Conservation (phyloP, 352 stramenopile species). For the Phytophthora kernoviae region DNA sequence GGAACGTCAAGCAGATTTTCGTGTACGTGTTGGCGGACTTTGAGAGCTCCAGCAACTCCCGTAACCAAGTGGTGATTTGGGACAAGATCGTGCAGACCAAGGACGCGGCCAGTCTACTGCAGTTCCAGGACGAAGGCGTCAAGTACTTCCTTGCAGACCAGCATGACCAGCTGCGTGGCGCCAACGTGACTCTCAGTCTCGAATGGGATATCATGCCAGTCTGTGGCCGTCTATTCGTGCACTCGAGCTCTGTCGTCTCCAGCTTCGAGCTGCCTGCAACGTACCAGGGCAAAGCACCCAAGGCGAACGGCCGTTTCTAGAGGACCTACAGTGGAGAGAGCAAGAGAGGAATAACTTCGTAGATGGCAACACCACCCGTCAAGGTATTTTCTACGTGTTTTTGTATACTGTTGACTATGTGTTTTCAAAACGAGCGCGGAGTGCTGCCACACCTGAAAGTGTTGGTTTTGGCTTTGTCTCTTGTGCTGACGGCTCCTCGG, state of each 20-base stretch:
- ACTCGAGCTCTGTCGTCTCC: constrained; percentile 48
- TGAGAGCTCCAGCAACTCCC: constrained; percentile 57
- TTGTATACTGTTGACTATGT: constrained; percentile 28
- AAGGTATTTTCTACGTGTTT: constrained; percentile 5
- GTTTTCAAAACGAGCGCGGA: constrained; percentile 80
- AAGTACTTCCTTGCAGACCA: constrained; percentile 88
- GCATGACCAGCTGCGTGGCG: constrained; percentile 72
- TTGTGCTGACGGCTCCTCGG: constrained; percentile 12
- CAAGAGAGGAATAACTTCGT: constrained; percentile 2
- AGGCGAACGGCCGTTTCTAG: constrained; percentile 39
- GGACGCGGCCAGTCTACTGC: constrained; percentile 48
- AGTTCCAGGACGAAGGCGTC: constrained; percentile 68
- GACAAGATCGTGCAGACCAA: constrained; percentile 83
- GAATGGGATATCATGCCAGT: constrained; percentile 90
- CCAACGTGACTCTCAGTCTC: constrained; percentile 81
- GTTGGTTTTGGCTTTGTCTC: constrained; percentile 30
- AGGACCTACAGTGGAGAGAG: not conserved
- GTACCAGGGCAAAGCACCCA: constrained; percentile 75
- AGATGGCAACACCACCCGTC: constrained; percentile 8
- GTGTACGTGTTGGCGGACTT: constrained; percentile 90
- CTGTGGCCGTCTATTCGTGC: constrained; percentile 75
- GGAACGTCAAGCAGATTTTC: constrained; percentile 91
- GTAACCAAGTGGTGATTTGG: constrained; percentile 88
- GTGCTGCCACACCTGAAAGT: constrained; percentile 64
- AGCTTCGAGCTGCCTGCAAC: constrained; percentile 64